Base-by-base conservation (phyloP, 2,329 filamentous ascomycete genomes). In the Trichoderma sp. region DNA sequence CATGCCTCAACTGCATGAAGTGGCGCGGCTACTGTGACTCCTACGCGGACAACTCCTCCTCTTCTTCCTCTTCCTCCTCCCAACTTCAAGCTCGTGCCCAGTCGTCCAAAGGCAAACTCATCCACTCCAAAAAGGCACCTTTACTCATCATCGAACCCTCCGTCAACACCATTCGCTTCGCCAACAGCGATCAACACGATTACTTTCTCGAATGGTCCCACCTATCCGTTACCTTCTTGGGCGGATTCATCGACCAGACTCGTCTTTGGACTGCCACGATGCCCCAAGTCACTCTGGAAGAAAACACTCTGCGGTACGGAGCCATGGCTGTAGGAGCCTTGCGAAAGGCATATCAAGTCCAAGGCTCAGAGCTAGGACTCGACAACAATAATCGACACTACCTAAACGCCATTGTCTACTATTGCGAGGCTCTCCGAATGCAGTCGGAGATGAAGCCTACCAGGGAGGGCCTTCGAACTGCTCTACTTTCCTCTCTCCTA, bases 261-360 rank as follows among this genome's bases (percentile, higher is more conserved):
- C 78, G 80, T 16, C 77, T 86, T 35, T 86, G 85, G 85, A 85
- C 82, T 18, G 79, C 80, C 2, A 85, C 84, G 1, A 85, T 85
- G 81, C 84, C 84, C 0, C 84, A 85, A 64, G 79, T 85, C 12
- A 84, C 83, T 1, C 75, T 84, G 1, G 81, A 85, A 67, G 84
- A 85, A 74, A 80, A 81, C 7, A 83, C 82, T 0, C 76, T 86
- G 6, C 80, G 85, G 29, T 84, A 83, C 59, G 85, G 81, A 3
- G 85, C 85, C 69, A 85, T 86, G 81, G 83, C 84, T 7, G 81
- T 86, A 16, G 85, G 85, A 0, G 85, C 85, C 4, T 75, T 86
- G 14, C 82, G 83, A 27, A 84, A 81, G 63, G 84, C 85, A 2
- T 81, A 80, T 24, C 79, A 81, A 1, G 71, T 79, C 4, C 79